Evolutionary conservation across 148 eudicot species (phyloP).

Genomic region (Fallopia convolvulus): DNA sequence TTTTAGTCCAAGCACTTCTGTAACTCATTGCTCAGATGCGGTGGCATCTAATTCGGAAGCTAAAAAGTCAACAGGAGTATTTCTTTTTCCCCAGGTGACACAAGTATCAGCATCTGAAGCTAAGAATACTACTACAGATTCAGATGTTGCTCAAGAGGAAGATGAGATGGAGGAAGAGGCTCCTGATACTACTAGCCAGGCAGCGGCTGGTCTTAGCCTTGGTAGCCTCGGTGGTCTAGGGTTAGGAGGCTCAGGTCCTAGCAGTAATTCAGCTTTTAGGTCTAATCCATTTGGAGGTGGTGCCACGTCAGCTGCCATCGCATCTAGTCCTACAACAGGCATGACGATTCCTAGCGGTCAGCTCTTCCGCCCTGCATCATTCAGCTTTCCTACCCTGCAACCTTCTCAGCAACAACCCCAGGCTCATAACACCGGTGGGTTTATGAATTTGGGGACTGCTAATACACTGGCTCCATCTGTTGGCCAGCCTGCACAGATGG

Average conservation of each 20-base stretch:
- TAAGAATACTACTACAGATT: neutral
- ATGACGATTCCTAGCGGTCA: slow-evolving; percentile 55
- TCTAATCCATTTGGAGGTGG: slow-evolving; percentile 70
- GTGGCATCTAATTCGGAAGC: slow-evolving; percentile 21
- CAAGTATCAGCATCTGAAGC: slow-evolving; percentile 21
- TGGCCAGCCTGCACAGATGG: slow-evolving; percentile 73
- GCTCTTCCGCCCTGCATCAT: slow-evolving; percentile 84
- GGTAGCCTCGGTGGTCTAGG: slow-evolving; percentile 82
- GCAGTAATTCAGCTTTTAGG: slow-evolving; percentile 25
- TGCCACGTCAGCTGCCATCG: slow-evolving; percentile 20
- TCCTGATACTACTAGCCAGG: slow-evolving; percentile 47
- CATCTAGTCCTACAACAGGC: slow-evolving; percentile 19
- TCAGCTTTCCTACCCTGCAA: slow-evolving; percentile 58
- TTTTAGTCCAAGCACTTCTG: slow-evolving; percentile 19
- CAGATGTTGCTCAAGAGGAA: slow-evolving; percentile 40
- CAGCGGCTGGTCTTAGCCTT: slow-evolving; percentile 37
- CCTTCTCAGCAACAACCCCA: slow-evolving; percentile 45
- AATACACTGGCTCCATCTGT: slow-evolving; percentile 41
- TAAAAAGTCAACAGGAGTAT: slow-evolving; percentile 24
- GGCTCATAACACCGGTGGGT: slow-evolving; percentile 37
- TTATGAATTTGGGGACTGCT: slow-evolving; percentile 26
- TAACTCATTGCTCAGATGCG: slow-evolving; percentile 17
- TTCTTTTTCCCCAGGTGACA: slow-evolving; percentile 25
- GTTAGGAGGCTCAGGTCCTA: slow-evolving; percentile 60
- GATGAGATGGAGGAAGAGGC: slow-evolving; percentile 99